Conservation (phyloP, 176 grass and related monocot species). For the Rhynchospora pubera region DNA sequence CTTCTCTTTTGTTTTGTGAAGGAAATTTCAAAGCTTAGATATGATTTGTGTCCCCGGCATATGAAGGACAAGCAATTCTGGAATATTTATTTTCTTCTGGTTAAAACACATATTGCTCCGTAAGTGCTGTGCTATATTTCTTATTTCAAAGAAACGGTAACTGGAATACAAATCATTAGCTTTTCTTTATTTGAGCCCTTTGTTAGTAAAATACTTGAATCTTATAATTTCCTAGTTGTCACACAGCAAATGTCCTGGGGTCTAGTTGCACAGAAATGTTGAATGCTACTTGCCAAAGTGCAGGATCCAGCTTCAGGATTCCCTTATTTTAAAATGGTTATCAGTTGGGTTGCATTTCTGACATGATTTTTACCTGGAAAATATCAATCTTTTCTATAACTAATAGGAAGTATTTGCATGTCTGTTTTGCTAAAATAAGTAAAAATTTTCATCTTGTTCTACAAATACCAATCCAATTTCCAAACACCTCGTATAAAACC, state of each 20-base stretch:
- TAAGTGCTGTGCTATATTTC: conserved; percentile 31
- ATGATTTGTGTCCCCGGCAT: conserved; percentile 70
- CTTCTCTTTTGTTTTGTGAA: conserved; percentile 12
- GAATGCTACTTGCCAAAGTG: neutral
- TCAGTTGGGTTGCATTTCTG: neutral
- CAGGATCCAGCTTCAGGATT: neutral
- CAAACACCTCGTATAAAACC: neutral
- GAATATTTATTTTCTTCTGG: conserved; percentile 75
- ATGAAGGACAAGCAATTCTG: conserved; percentile 93
- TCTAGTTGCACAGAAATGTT: neutral
- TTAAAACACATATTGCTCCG: conserved; percentile 58
- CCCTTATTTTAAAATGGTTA: neutral
- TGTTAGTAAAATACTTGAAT: neutral
- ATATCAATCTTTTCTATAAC: neutral
- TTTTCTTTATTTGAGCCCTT: neutral
- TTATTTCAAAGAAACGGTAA: neutral
- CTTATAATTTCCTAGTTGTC: neutral
- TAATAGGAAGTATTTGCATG: neutral
- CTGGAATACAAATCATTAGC: neutral
- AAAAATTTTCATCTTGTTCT: neutral
- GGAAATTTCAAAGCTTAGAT: conserved; percentile 83
- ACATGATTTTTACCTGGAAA: neutral
- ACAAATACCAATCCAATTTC: neutral
- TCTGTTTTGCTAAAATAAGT: neutral
- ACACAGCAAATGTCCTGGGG: neutral